phyloP scores from a whole-genome alignment of 208 protist species.

The Trypanosoma congolense region DNA sequence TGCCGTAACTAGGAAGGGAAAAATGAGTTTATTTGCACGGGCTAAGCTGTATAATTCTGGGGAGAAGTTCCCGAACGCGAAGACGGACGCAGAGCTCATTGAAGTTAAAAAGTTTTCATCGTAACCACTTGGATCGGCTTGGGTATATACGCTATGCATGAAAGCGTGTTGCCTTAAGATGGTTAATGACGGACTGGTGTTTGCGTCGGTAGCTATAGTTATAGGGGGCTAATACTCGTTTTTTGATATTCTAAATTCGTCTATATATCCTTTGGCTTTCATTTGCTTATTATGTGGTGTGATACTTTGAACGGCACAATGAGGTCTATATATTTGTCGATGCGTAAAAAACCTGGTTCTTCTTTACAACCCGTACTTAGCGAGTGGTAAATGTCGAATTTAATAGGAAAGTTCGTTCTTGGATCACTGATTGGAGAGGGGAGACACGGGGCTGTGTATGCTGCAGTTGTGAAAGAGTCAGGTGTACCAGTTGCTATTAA shows the following conservation, averaged over 20 bases:
- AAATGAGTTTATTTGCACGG: slow-evolving; percentile 30
- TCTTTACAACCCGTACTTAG: not conserved
- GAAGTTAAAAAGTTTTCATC: slow-evolving; percentile 13
- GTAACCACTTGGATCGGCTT: no score
- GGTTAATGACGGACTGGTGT: no score
- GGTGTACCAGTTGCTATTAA: slow-evolving; percentile 70
- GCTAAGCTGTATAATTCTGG: slow-evolving; percentile 20
- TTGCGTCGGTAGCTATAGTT: no score
- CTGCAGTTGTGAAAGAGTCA: slow-evolving; percentile 44
- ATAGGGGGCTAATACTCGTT: no score
- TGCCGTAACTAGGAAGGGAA: not conserved
- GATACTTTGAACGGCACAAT: no score
- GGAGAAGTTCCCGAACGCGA: not conserved
- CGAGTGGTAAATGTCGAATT: not conserved
- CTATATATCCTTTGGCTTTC: no score
- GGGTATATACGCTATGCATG: no score
- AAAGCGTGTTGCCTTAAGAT: no score
- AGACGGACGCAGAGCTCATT: slow-evolving; percentile 3
- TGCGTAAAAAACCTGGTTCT: no score
- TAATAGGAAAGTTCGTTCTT: slow-evolving; percentile 65
- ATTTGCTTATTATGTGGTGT: no score
- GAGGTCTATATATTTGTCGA: no score
- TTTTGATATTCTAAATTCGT: no score
- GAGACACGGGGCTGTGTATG: slow-evolving; percentile 64
- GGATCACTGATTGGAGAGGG: slow-evolving; percentile 68